Base-by-base conservation (phyloP, 2,329 filamentous ascomycete genomes). In the Aspergillus viridinutans region DNA sequence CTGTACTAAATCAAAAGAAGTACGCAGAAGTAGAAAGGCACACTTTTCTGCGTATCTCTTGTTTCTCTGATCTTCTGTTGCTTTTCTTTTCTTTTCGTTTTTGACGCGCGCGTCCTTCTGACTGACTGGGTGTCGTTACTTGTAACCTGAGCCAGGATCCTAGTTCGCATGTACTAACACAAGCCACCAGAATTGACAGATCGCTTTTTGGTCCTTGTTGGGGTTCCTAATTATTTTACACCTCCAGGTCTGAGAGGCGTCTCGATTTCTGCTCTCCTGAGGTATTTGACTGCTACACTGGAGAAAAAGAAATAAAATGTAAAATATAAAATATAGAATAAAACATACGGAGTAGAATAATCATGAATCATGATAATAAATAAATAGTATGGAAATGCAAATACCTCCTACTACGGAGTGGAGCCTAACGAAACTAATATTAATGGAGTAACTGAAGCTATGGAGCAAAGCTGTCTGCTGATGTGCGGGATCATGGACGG, bases 111-210 rank as follows among this genome's bases (percentile, higher is more conserved):
- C 53, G 53, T 61, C 50, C 58, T 57, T 59, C 52, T 53, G 49
- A 57, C 51, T 49, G 45, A 54, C 49, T 58, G 54, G 58, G 52
- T 52, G 53, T 59, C 53, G 56, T 43, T 54, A 53, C 49, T 47
- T 47, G 43, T 47, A 47, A 47, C 45, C 47, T 54, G 49, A 53
- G 56, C 57, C 50, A 56, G 54, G 56, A 59, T 62, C 52, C 53
- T 57, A 47, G 58, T 56, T 61, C 59, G 56, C 55, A 60, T 53
- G 57, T 52, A 57, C 58, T 50, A 49, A 51, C 57, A 53, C 49
- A 60, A 64, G 12, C n/a, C 26, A 14, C 25, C 49, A 40, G 23
- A 50, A 47, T 47, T 47, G 43, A 47, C 43, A 26, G 21, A 47
- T 47, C 43, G 21, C n/a, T 17, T 47, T 47, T 26, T 25, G 20